Percentiles rank a stretch among this genome's conserved stretches.
Evolutionary conservation across 257 asterid genomes (phyloP).

Genomic region (Nicotiana tabacum): DNA sequence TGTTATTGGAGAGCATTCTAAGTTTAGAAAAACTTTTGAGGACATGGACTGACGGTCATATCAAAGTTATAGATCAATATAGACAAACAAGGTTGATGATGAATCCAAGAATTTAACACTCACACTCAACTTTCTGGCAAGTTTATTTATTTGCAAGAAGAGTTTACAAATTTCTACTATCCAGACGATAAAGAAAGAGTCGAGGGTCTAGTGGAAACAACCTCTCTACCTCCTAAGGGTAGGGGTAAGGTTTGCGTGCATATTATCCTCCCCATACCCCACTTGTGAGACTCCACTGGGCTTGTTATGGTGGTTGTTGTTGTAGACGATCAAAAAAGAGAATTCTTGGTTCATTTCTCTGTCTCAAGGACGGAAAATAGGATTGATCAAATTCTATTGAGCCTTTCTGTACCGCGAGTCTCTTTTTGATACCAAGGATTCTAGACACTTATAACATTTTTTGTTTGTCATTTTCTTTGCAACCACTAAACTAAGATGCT

Average conservation of each 20-base stretch:
- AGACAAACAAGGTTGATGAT: not conserved
- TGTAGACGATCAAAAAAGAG: not conserved
- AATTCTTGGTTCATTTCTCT: not conserved
- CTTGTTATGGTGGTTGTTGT: no score
- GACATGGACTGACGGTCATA: not conserved
- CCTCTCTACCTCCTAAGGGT: no score
- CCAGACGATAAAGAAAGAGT: not conserved
- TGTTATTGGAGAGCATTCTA: not conserved
- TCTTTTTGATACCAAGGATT: not conserved
- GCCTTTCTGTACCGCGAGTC: not conserved
- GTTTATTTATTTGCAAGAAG: not conserved
- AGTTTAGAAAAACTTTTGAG: not conserved
- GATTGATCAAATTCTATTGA: not conserved
- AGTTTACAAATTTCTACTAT: not conserved
- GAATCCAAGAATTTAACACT: not conserved
- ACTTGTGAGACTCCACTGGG: no score
- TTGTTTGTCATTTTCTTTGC: conserved; percentile 6
- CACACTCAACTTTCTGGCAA: not conserved
- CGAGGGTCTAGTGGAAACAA: no score
- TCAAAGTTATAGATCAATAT: not conserved
- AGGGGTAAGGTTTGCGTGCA: no score
- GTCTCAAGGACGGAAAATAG: not conserved
- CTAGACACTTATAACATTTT: not conserved
- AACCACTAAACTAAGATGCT: conserved; percentile 1
- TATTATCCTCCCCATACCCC: no score